These are phyloP conservation scores for Viridothelium virens DNA, from an alignment of 495 filamentous ascomycete species.

Conservation along the genomic window DNA sequence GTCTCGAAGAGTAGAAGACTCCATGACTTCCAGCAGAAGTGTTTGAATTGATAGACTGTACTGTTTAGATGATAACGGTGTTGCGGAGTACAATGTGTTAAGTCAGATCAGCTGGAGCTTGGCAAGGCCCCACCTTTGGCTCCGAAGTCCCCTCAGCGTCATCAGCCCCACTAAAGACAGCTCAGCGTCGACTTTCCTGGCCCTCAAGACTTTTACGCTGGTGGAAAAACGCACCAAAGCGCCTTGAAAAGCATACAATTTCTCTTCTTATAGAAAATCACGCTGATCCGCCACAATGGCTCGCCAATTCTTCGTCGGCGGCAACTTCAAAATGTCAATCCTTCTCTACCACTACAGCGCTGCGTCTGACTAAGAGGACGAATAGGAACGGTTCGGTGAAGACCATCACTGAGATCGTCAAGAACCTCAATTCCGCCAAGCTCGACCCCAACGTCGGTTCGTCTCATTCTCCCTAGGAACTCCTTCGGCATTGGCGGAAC, in stretches of 20 bases:
- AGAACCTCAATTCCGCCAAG: slow-evolving; percentile 73
- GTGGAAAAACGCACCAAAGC: background rate
- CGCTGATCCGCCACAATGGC: slow-evolving; percentile 47
- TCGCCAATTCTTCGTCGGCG: slow-evolving; percentile 98
- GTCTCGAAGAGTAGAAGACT: too few species aligned
- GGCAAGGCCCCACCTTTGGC: background rate
- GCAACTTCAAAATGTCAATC: slow-evolving; percentile 94
- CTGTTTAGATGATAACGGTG: too few species aligned
- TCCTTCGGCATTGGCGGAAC: slow-evolving; percentile 13
- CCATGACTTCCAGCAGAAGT: too few species aligned
- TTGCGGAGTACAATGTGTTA: too few species aligned
- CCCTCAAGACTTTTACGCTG: background rate
- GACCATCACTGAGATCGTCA: slow-evolving; percentile 78
- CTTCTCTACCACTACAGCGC: slow-evolving; percentile 24
- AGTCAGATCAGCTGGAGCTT: too few species aligned
- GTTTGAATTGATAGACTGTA: too few species aligned
- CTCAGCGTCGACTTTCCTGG: background rate
- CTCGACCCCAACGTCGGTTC: slow-evolving; percentile 60
- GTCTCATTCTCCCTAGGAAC: slow-evolving; percentile 33
- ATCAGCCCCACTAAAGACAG: background rate
- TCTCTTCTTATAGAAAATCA: background rate
- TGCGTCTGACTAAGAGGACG: slow-evolving; percentile 21
- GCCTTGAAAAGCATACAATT: background rate
- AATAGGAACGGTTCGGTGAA: slow-evolving; percentile 83
- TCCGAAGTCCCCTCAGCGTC: background rate